Base-by-base conservation (phyloP, 192 early-diverging fungal species). In the Cladochytrium replicatum region DNA sequence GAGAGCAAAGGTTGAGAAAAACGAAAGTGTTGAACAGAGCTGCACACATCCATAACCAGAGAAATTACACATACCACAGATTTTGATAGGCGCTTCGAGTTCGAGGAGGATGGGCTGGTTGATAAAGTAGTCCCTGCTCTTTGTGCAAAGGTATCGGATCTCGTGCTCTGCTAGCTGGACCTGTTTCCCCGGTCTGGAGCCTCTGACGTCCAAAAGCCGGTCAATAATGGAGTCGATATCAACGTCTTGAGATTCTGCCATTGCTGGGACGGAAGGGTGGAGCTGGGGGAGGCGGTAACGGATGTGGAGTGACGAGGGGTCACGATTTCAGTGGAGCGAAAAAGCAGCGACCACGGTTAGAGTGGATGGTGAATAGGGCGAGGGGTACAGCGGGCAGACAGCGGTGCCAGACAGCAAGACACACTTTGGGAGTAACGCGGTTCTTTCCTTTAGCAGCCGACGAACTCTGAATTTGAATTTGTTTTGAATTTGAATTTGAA, bases 91-190 rank as follows among this genome's bases (percentile, higher is more conserved):
- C 21, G 91, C 91, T 59, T 94, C 91, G 41, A 94, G 61, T 60
- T 94, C 91, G 15, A 94, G 71, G 43, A 94, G 74, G 47, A 94
- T 89, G 38, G 88, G 88, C 59, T 92, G 93, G 64, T 61, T 80
- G 60, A 97, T 85, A 65, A 97, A 93, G 48, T 95, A 87, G 61
- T 97, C 93, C 32, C 93, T 81, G 27, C 89, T 86, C 46, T 87
- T 90, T 50, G 76, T 83, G 73, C 93, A 97, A 29, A 97, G 77
- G 68, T 77, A 95, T 49, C 87, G 83, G 64, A 97, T 93, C 75
- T 97, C 93, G 53, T 88, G 71, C 67, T 97, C 93, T 34, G 78
- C 83, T 26, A 97, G 83, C 60, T 91, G 87, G 8, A 97, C 93
- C 69, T 97, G 92, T 63, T 91, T 89, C 24, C 93, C 93, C 32